These are phyloP conservation scores for Cicer chorassanicum DNA, from an alignment of 306 rosid species.

Conservation along the genomic window DNA sequence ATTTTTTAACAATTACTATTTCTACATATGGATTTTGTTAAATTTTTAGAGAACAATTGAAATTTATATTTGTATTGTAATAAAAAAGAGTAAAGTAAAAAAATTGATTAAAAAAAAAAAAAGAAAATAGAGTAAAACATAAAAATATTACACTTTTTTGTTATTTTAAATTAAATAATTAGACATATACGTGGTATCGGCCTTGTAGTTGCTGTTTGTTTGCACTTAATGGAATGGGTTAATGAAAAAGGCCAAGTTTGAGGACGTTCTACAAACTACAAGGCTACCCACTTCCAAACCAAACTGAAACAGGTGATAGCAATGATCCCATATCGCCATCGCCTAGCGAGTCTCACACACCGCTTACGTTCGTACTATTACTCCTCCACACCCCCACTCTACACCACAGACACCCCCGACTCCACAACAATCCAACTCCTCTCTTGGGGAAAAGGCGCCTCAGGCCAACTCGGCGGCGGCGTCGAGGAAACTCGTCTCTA, in stretches of 20 bases:
- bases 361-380: slow-evolving; percentile 39
- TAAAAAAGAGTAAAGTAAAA: too few relatives aligned
- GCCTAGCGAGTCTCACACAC: slow-evolving; percentile 49
- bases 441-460: slow-evolving; percentile 95
- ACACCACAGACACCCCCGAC: slow-evolving; percentile 46
- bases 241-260: neutral
- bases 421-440: slow-evolving; percentile 64
- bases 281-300: neutral
- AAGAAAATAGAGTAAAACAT: too few relatives aligned
- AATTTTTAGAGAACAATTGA: too few relatives aligned
- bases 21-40: too few relatives aligned
- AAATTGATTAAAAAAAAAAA: too few relatives aligned
- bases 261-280: too few relatives aligned
- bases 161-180: too few relatives aligned
- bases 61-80: too few relatives aligned
- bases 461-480: slow-evolving; percentile 98
- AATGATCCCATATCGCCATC: slow-evolving; percentile 47
- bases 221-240: neutral
- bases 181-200: too few relatives aligned
- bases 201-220: too few relatives aligned
- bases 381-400: slow-evolving; percentile 55
- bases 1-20: too few relatives aligned
- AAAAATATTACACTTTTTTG: too few relatives aligned
- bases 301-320: slow-evolving; percentile 9
- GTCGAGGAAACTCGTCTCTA: slow-evolving; percentile 82